Base-by-base conservation (phyloP, 345 rosid species). In the Aurinia saxatilis region DNA sequence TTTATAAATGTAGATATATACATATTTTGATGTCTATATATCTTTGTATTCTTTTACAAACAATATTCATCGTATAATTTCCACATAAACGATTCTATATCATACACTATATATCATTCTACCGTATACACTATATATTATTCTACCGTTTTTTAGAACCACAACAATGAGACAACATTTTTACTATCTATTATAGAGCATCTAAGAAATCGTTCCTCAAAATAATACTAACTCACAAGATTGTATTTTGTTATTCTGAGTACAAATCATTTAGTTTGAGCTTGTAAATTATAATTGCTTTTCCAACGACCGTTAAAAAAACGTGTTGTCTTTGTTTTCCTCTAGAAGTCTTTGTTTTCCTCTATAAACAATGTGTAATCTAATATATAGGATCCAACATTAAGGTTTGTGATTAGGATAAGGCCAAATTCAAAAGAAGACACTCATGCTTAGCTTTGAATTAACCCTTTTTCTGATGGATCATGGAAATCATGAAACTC, bases 371-470 rank as follows among this genome's bases (percentile, higher is more conserved):
- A 21, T 2, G 25, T 21, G 37, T 50, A 50, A 68, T 52, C 46
- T 46, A 59, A 33, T 59, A 48, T 25, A 50, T 16, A 68, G n/a
- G n/a, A 34, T 41, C 30, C 21, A 51, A 14, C 9, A 51, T 25
- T 51, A n/a, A 60, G 54, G 66, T 59, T 67, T 50, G 39, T 18
- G 10, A 68, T 25, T 35, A 50, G 15, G 34, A 60, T 52, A 51
- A 17, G 13, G 17, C 6, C 29, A 58, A 6, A 3, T 31, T 39
- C 11, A 16, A 11, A 67, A 40, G 66, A 49, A 8, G 8, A 49
- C 21, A 50, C 12, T 42, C 7, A 34, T 6, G 36, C 15, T 50
- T 41, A 41, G 29, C 31, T 50, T 51, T 60, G 16, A 60, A 48
- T 34, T 16, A 50, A 21, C 25, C 41, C 13, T 52, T 60, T 68